Conservation (phyloP, 2,329 filamentous ascomycete species). For the Monosporascus sp. region DNA sequence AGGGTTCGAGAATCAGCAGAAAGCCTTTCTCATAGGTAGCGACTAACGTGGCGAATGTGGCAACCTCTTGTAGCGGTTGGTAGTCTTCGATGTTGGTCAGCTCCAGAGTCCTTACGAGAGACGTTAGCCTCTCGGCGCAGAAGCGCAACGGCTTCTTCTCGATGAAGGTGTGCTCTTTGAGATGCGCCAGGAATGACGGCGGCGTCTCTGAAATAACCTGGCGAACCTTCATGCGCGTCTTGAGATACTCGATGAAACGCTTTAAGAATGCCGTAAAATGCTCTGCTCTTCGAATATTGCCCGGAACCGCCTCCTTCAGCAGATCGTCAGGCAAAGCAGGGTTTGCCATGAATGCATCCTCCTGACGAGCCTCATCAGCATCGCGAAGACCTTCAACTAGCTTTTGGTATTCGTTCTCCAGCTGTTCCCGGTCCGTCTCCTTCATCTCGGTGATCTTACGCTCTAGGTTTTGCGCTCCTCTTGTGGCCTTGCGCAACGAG, state of each 20-base stretch:
- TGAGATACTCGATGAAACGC: constrained; percentile 95
- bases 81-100: constrained; percentile 98
- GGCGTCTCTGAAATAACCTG: constrained; percentile 97
- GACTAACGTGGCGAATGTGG: constrained; percentile 92
- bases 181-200: constrained; percentile 83
- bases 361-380: constrained; percentile 82
- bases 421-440: constrained; percentile 86
- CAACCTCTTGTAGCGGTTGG: constrained; percentile 92
- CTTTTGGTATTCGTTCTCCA: constrained; percentile 94
- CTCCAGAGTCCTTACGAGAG: constrained; percentile 88
- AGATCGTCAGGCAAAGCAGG: constrained; percentile 91
- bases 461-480: constrained; percentile 87
- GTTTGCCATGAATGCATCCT: constrained; percentile 97
- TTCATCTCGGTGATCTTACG: constrained; percentile 92
- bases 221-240: constrained; percentile 96
- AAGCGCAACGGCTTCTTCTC: constrained; percentile 93
- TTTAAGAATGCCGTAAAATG: constrained; percentile 95
- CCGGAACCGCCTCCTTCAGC: constrained; percentile 90
- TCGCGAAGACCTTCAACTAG: constrained; percentile 86
- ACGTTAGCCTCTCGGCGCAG: constrained; percentile 91
- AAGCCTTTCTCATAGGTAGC: constrained; percentile 98
- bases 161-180: constrained; percentile 95
- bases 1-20: constrained; percentile 92
- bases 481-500: constrained; percentile 82
- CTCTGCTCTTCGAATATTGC: constrained; percentile 91